Base-by-base conservation (phyloP, 2,329 filamentous ascomycete genomes). In the Alternaria longipes region DNA sequence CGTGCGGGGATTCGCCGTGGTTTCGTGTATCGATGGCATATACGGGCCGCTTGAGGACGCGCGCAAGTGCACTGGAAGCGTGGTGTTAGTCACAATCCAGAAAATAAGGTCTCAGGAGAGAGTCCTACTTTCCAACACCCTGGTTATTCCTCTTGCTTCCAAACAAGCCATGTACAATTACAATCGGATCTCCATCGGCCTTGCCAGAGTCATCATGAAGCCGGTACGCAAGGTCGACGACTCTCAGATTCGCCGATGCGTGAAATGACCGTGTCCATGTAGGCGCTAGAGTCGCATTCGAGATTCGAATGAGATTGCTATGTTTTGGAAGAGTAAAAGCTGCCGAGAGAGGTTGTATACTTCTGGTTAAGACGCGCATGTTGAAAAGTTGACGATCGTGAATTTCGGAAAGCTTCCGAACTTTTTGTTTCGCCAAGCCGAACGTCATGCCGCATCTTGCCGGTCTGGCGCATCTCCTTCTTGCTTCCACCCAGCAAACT, bases 131-230 rank as follows among this genome's bases (percentile, higher is more conserved):
- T 90, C 93, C 96, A 65, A 98, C 95, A 73, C 87, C 92, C 78
- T 94, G 85, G 77, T 97, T 97, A 78, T 98, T 98, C 82, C 92
- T 93, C 82, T 96, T 97, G 38, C 92, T 97, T 20, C 94, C 94
- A 74, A 98, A 97, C 11, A 98, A 84, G 1, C 95, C 94, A 77
- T 98, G 94, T 74, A 98, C 87, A 68, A 98, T 91, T 63, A 98
- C 81, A 65, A 98, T 92, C 2, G 94, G 91, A 54, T 83, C 81
- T n/a, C 76, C 76, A n/a, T 68, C 73, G 1, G 74, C 73, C 53
- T 74, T 71, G 22, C 76, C 75, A 1, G 72, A 66, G 59, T 77
- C 73, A 60, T 78, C 74, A 55, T 79, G 75, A 3, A 77, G 71
- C 18, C 70, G 72, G 60, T 74, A 79, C 24, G 74, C 74, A 8